Percentiles rank a stretch among this genome's conserved stretches.
Conservation (phyloP, 2,329 filamentous ascomycete genomes). For the Pseudogymnoascus destructans region DNA sequence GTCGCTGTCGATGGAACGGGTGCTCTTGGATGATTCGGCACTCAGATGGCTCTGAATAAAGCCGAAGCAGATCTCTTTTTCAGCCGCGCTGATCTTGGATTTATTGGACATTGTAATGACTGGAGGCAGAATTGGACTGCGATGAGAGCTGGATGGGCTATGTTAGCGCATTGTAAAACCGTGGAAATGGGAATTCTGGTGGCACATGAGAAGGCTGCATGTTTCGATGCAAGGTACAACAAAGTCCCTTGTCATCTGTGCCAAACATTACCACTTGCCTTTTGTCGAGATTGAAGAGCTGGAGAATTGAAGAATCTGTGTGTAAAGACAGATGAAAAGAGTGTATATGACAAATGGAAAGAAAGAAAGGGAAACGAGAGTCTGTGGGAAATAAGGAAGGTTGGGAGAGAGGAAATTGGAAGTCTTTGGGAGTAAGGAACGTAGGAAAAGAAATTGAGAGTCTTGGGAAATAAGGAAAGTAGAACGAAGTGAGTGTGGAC, state of each 20-base stretch:
- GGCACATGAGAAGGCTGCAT: background rate
- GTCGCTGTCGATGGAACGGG: background rate
- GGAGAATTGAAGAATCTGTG: background rate
- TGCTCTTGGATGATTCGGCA: background rate
- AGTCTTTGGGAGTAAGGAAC: background rate
- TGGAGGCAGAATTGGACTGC: background rate
- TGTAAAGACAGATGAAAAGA: background rate
- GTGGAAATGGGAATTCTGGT: background rate
- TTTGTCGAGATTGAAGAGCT: background rate
- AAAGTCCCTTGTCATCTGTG: background rate
- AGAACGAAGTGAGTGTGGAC: background rate
- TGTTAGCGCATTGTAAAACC: background rate
- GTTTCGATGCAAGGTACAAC: background rate
- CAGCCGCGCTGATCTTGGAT: slow-evolving; percentile 2
- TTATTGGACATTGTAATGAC: background rate
- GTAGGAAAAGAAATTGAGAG: background rate
- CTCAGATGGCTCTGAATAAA: slow-evolving; percentile 1
- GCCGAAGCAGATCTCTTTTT: slow-evolving; percentile 3
- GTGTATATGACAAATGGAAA: slow-evolving; percentile 1
- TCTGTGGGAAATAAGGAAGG: background rate
- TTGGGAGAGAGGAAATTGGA: background rate
- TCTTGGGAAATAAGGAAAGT: background rate
- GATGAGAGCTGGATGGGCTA: background rate
- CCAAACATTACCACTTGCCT: background rate
- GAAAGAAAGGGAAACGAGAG: background rate